Conservation (phyloP, 2,329 filamentous ascomycete species). For the Fusarium domesticum region DNA sequence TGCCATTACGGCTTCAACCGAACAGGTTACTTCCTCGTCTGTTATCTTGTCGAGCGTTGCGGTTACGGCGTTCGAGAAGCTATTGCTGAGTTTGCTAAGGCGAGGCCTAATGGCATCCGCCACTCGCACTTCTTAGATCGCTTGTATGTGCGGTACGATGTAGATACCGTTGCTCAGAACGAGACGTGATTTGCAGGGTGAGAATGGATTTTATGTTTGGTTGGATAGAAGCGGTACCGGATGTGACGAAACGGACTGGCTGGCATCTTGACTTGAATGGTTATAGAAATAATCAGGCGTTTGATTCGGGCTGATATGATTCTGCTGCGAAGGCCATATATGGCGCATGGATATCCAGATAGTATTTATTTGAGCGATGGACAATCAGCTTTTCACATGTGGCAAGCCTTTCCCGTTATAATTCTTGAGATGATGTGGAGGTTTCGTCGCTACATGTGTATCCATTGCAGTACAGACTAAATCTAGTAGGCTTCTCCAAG, state of each 20-base stretch:
- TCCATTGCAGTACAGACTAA: too few relatives aligned
- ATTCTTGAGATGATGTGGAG: too few relatives aligned
- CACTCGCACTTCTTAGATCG: slow-evolving; percentile 87
- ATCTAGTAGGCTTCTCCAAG: too few relatives aligned
- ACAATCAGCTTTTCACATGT: too few relatives aligned
- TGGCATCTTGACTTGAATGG: not conserved
- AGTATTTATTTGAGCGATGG: not conserved
- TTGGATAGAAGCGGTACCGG: not conserved
- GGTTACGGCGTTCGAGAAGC: slow-evolving; percentile 71
- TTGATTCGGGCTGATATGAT: not conserved
- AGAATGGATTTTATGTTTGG: slow-evolving; percentile 1
- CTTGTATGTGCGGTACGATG: slow-evolving; percentile 71
- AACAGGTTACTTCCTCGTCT: slow-evolving; percentile 86
- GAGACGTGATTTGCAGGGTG: not conserved
- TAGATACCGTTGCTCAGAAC: slow-evolving; percentile 21
- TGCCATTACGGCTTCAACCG: slow-evolving; percentile 97
- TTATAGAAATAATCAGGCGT: not conserved
- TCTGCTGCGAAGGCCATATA: not conserved
- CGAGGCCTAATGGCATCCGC: slow-evolving; percentile 77
- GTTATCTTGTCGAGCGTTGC: slow-evolving; percentile 82
- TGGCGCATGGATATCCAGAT: not conserved
- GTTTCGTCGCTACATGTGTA: too few relatives aligned
- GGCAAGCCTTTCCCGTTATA: too few relatives aligned
- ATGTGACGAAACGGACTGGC: not conserved
- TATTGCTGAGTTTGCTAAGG: slow-evolving; percentile 70